phyloP scores from a whole-genome alignment of 352 stramenopile genomes.

The Pythium aquatile region DNA sequence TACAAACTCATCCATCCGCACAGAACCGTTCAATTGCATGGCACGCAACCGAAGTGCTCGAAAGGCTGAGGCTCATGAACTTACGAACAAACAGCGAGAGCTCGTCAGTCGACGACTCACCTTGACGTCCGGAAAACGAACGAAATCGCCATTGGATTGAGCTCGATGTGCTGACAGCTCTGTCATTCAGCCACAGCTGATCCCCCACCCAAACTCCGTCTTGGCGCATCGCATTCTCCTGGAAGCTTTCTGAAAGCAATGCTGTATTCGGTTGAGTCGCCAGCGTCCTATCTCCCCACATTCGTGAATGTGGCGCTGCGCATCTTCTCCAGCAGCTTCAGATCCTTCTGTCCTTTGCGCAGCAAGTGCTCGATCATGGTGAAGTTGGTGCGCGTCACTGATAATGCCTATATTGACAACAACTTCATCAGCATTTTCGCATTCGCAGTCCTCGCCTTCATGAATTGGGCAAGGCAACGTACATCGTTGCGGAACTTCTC shows the following conservation, averaged over 20 bases:
- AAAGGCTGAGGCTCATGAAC: too few species aligned
- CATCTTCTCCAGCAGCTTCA: constrained; percentile 76
- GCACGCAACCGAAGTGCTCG: too few species aligned
- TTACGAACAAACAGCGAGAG: too few species aligned
- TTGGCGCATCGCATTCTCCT: too few species aligned
- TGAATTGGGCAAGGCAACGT: constrained; percentile 8
- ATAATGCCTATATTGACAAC: constrained; percentile 33
- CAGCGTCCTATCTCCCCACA: constrained; percentile 25
- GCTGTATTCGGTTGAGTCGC: not conserved
- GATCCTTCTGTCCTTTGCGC: constrained; percentile 79
- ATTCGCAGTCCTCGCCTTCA: not conserved
- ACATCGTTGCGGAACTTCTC: constrained; percentile 79
- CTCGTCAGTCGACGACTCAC: too few species aligned
- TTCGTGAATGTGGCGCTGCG: constrained; percentile 58
- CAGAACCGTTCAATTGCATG: too few species aligned
- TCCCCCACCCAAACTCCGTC: too few species aligned
- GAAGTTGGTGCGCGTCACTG: constrained; percentile 74
- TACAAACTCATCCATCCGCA: too few species aligned
- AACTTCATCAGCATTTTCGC: not conserved
- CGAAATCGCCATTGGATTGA: too few species aligned
- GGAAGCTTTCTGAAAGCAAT: not conserved
- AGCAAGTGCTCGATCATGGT: constrained; percentile 82
- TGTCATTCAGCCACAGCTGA: too few species aligned
- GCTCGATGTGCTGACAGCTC: too few species aligned
- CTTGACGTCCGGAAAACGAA: too few species aligned